Percentiles rank a stretch among this genome's conserved stretches.
These are phyloP conservation scores for Bipolaris victoriae DNA, from an alignment of 2,329 filamentous ascomycete genomes.

Conservation along the genomic window DNA sequence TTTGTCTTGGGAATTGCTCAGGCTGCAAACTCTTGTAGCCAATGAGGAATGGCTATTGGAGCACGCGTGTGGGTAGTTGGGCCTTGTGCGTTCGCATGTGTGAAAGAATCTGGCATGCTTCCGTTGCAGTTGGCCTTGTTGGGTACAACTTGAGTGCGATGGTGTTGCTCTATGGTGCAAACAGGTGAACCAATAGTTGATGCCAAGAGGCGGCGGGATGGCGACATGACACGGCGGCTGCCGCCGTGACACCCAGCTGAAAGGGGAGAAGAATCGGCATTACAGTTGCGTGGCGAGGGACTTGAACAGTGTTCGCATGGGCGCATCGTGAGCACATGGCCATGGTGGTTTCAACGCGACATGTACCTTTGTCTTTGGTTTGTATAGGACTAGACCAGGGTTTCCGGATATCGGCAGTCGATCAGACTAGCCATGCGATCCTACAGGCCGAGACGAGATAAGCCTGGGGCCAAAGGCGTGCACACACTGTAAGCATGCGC, in stretches of 20 bases:
- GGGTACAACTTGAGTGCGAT: not conserved
- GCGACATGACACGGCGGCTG: not conserved
- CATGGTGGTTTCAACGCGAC: not conserved
- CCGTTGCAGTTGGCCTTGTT: not conserved
- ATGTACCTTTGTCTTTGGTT: not conserved
- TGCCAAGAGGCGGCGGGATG: not conserved
- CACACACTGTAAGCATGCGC: too few relatives aligned
- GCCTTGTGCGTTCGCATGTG: not conserved
- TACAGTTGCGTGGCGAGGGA: too few relatives aligned
- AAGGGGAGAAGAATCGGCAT: too few relatives aligned
- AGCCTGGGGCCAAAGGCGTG: not conserved
- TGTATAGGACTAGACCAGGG: not conserved
- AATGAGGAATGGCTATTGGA: not conserved
- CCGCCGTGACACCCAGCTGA: too few relatives aligned
- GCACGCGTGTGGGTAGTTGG: constrained; percentile 9
- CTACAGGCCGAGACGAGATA: not conserved
- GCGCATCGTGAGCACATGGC: not conserved
- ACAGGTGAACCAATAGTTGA: not conserved
- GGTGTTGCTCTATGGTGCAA: not conserved
- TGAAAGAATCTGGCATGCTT: not conserved
- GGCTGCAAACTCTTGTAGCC: not conserved
- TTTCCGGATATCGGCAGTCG: not conserved
- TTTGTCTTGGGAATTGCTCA: constrained; percentile 6
- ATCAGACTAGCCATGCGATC: constrained; percentile 4
- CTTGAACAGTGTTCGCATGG: not conserved